These are phyloP conservation scores for Crassisporium funariophilum DNA, from an alignment of 768 basidiomycete genomes.

Conservation along the genomic window DNA sequence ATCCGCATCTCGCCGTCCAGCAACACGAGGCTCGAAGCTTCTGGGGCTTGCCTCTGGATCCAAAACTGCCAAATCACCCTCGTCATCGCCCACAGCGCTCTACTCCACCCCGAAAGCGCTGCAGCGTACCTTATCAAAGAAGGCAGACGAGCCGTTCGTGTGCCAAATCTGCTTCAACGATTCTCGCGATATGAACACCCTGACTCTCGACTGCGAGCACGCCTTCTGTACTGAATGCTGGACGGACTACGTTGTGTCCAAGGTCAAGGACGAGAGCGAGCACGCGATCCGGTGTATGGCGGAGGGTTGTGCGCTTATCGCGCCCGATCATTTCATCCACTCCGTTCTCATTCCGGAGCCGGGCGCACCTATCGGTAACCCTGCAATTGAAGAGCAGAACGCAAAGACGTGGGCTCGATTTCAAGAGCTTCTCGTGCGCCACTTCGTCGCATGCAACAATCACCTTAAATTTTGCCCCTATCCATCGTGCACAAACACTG, in stretches of 20 bases:
- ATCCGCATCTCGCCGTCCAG: slow-evolving; percentile 32
- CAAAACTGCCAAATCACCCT: slow-evolving; percentile 32
- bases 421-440: slow-evolving; percentile 83
- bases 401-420: slow-evolving; percentile 65
- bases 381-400: slow-evolving; percentile 41
- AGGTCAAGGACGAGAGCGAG: slow-evolving; percentile 84
- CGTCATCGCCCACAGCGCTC: slow-evolving; percentile 25
- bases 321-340: slow-evolving; percentile 63
- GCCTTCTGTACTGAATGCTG: slow-evolving; percentile 85
- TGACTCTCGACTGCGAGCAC: slow-evolving; percentile 82
- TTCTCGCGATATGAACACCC: slow-evolving; percentile 53
- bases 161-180: slow-evolving; percentile 97
- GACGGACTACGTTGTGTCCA: slow-evolving; percentile 75
- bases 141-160: slow-evolving; percentile 58
- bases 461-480: slow-evolving; percentile 94
- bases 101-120: slow-evolving; percentile 29
- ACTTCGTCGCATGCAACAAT: slow-evolving; percentile 85
- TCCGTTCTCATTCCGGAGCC: slow-evolving; percentile 47
- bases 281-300: slow-evolving; percentile 78
- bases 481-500: slow-evolving; percentile 92
- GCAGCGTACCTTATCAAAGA: slow-evolving; percentile 29
- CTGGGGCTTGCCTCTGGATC: slow-evolving; percentile 34
- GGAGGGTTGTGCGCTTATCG: slow-evolving; percentile 68
- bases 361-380: slow-evolving; percentile 23
- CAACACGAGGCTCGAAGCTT: slow-evolving; percentile 41